Percentiles rank a stretch among this genome's conserved stretches.
Conservation (phyloP, 108 stramenopile species). For the Conticribra weissflogii region DNA sequence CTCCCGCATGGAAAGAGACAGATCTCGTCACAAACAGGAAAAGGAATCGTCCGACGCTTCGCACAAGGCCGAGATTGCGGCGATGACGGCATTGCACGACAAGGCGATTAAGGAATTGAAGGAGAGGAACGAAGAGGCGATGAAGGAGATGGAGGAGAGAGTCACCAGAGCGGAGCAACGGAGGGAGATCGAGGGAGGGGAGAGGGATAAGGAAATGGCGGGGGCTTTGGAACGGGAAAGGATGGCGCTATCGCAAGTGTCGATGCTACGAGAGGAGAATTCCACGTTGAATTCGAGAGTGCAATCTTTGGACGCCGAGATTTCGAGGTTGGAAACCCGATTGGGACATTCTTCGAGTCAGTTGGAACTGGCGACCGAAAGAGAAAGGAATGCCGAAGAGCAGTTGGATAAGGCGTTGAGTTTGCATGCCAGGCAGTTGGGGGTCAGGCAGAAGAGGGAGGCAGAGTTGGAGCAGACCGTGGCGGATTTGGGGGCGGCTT, state of each 20-base stretch:
- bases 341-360: slow-evolving; percentile 70
- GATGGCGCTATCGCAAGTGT: slow-evolving; percentile 34
- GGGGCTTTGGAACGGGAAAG: slow-evolving; percentile 70
- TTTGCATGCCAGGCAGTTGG: slow-evolving; percentile 79
- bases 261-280: slow-evolving; percentile 74
- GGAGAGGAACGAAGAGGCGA: slow-evolving; percentile 40
- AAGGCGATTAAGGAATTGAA: slow-evolving; percentile 55
- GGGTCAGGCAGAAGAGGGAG: slow-evolving; percentile 72
- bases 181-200: slow-evolving; percentile 73
- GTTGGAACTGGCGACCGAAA: slow-evolving; percentile 66
- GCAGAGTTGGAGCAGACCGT: slow-evolving; percentile 78
- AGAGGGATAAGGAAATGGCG: slow-evolving; percentile 69
- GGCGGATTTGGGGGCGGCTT: slow-evolving; percentile 79
- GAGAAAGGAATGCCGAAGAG: slow-evolving; percentile 82
- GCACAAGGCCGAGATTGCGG: slow-evolving; percentile 53
- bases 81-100: slow-evolving; percentile 60
- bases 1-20: slow-evolving; percentile 79
- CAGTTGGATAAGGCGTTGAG: slow-evolving; percentile 72
- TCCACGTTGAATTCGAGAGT: slow-evolving; percentile 58
- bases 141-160: slow-evolving; percentile 57
- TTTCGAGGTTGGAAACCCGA: slow-evolving; percentile 59
- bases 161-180: slow-evolving; percentile 39
- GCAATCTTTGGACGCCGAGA: slow-evolving; percentile 66
- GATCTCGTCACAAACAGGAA: slow-evolving; percentile 62
- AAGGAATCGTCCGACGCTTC: slow-evolving; percentile 53